Base-by-base conservation (phyloP, 495 filamentous ascomycete genomes). In the Hamigera avellanea region DNA sequence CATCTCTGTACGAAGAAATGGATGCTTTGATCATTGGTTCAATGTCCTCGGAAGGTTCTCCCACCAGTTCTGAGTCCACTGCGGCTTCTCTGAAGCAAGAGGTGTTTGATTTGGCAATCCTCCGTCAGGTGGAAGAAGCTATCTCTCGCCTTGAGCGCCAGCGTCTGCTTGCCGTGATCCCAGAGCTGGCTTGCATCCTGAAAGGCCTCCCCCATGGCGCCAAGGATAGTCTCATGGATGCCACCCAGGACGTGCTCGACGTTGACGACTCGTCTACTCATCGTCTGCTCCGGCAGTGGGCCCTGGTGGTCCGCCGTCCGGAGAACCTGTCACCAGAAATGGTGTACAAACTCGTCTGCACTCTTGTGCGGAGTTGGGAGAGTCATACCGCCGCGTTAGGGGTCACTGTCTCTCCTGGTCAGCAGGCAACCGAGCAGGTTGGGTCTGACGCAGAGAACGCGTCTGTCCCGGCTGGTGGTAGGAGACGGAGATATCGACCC, bases 1-100 rank as follows among this genome's bases (percentile, higher is more conserved):
- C 26, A 14, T 30, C 35, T 19, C 35, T 37, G 1, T 37, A 29
- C 27, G 26, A 30, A 19, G 35, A 18, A 25, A 31, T 37, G 25
- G 35, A 29, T 19, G 26, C 26, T 15, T 25, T 37, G 35, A 14
- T 37, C 35, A 16, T 15, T 14, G 15, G 25, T 9, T n/a, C 13
- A 6, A 28, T 3, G 26, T n/a, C 26, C 35, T 31, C 16, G 35
- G 5, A 30, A 6, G 28, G 6, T 13, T 15, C 28, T 30, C 14
- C 28, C 28, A 19, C 34, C 34, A 27, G 34, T 15, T 36, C 19
- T 6, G 34, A 14, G 28, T 12, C n/a, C 19, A 26, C 14, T 9
- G 10, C 19, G 34, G 23, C 23, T 14, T 12, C 9, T 1, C 15
- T 13, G 34, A 6, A 9, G n/a, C 18, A 36, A 36, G 13, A 23